Conservation (phyloP, 306 rosid genomes). For the Abrus precatorius region DNA sequence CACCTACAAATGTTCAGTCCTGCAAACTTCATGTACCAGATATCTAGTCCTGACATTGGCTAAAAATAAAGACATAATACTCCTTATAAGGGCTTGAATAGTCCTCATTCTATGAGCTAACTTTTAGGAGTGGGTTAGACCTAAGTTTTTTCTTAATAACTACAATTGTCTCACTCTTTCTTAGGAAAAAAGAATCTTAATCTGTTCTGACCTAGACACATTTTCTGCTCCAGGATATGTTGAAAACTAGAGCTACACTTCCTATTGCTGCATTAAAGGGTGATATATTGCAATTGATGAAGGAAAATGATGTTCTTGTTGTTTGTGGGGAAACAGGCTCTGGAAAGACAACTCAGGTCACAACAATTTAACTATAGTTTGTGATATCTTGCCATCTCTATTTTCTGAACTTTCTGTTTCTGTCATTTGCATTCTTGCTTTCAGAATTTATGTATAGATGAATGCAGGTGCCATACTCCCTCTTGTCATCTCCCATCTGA, state of each 20-base stretch:
- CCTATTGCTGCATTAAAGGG: conserved; percentile 79
- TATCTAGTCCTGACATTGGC: too few species aligned
- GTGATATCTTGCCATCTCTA: conserved; percentile 20
- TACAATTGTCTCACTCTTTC: conserved; percentile 1
- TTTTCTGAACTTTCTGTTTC: conserved; percentile 1
- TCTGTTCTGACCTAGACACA: background rate
- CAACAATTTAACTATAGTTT: conserved; percentile 34
- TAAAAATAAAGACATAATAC: too few species aligned
- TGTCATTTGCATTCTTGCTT: conserved; percentile 15
- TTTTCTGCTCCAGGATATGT: conserved; percentile 75
- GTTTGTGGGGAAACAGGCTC: conserved; percentile 99
- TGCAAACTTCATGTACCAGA: too few species aligned
- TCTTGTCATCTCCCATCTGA: conserved; percentile 11
- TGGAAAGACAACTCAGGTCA: conserved; percentile 98
- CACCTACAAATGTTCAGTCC: too few species aligned
- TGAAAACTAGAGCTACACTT: conserved; percentile 80
- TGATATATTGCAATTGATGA: conserved; percentile 76
- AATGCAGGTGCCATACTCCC: conserved; percentile 25
- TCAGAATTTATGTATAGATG: conserved; percentile 31
- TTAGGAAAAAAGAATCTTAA: background rate
- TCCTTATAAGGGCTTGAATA: too few species aligned
- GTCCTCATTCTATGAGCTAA: too few species aligned
- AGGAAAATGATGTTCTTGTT: conserved; percentile 79
- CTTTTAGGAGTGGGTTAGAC: too few species aligned
- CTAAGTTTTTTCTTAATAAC: background rate